A percentile compares a stretch with the other conserved stretches of the same genome.
Evolutionary conservation across 2,329 filamentous ascomycete species (phyloP).

Genomic region (Aureobasidium leucospermi): DNA sequence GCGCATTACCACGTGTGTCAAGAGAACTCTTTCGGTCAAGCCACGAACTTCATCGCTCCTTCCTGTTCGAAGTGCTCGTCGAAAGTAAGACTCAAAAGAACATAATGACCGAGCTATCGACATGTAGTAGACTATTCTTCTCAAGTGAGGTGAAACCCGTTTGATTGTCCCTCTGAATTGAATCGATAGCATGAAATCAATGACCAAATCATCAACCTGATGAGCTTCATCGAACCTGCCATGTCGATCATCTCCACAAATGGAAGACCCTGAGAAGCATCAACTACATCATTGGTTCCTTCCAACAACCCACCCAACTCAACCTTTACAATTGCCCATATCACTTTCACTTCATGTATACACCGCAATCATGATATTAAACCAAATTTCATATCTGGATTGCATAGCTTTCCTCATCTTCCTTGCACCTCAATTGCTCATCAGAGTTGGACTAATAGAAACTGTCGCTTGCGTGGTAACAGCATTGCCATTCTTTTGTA

Average conservation of each 20-base stretch:
- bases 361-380: slow-evolving; percentile 57
- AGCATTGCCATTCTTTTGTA: slow-evolving; percentile 65
- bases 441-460: slow-evolving; percentile 56
- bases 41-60: no score
- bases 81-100: no score
- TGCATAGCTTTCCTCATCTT: slow-evolving; percentile 66
- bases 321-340: not conserved
- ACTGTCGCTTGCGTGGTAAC: slow-evolving; percentile 52
- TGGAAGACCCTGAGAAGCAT: slow-evolving; percentile 5
- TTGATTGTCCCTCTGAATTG: not conserved
- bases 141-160: no score
- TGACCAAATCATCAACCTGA: not conserved
- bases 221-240: not conserved
- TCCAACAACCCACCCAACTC: not conserved
- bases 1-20: no score
- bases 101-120: no score
- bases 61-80: no score
- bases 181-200: no score
- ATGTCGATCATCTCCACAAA: slow-evolving; percentile 8
- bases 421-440: slow-evolving; percentile 62
- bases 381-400: slow-evolving; percentile 67
- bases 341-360: not conserved
- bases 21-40: no score
- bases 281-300: slow-evolving; percentile 12
- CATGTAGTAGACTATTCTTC: no score